These are phyloP conservation scores for Tephrocybe rancida DNA, from an alignment of 768 basidiomycete species.

Conservation along the genomic window DNA sequence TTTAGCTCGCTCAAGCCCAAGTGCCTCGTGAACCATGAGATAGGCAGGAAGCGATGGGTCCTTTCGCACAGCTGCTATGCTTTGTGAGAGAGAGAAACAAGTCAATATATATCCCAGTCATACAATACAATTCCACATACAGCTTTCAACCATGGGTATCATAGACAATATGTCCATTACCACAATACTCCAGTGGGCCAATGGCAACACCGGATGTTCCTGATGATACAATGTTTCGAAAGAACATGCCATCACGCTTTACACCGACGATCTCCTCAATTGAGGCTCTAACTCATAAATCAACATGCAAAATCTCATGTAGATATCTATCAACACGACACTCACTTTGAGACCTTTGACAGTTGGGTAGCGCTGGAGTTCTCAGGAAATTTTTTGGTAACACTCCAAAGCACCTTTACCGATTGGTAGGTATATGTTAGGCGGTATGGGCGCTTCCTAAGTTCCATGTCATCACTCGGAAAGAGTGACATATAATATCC, in stretches of 20 bases:
- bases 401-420: constrained; percentile 3
- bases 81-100: neutral
- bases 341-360: too few relatives aligned
- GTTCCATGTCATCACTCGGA: neutral
- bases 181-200: constrained; percentile 23
- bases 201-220: constrained; percentile 14
- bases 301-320: too few relatives aligned
- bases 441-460: neutral
- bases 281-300: too few relatives aligned
- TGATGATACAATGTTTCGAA: constrained; percentile 15
- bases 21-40: neutral
- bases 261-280: too few relatives aligned
- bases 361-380: neutral
- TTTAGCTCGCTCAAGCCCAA: neutral
- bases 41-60: neutral
- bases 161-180: constrained; percentile 12
- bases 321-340: too few relatives aligned
- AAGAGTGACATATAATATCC: neutral
- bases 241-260: neutral
- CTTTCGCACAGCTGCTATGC: neutral
- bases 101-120: neutral
- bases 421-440: neutral
- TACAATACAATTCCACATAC: neutral
- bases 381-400: neutral
- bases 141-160: neutral